A percentile compares a stretch with the other conserved stretches of the same genome.
Evolutionary conservation across 176 grass and related monocot species (phyloP).

Genomic region (Miscanthus lutarioriparius): DNA sequence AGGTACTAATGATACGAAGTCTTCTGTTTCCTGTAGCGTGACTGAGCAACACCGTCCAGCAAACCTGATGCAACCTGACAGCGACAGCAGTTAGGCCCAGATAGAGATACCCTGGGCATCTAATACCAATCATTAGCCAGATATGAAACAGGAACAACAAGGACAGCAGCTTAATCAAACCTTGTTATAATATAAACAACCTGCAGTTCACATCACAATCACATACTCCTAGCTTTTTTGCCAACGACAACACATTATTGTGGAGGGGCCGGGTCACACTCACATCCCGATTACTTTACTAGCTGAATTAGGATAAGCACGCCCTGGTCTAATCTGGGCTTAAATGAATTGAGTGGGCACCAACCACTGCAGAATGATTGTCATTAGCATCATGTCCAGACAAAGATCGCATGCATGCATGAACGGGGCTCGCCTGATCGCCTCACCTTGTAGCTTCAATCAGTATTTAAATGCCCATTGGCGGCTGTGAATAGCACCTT

Average conservation of each 20-base stretch:
- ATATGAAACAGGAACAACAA: conserved; percentile 5
- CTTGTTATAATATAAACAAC: background rate
- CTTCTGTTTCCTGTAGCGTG: background rate
- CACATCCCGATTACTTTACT: conserved; percentile 13
- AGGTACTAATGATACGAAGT: background rate
- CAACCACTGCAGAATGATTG: conserved; percentile 10
- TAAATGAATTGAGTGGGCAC: background rate
- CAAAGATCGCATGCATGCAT: conserved; percentile 19
- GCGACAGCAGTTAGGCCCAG: background rate
- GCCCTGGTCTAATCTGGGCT: background rate
- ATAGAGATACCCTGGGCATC: conserved; percentile 15
- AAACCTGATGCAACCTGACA: conserved; percentile 2
- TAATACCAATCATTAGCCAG: conserved; percentile 22
- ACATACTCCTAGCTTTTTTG: background rate
- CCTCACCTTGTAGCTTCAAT: background rate
- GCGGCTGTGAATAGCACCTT: background rate
- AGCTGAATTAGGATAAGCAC: background rate
- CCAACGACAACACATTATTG: background rate
- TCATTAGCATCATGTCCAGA: conserved; percentile 16
- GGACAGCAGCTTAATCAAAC: conserved; percentile 25
- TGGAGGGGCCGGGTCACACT: background rate
- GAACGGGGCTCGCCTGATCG: background rate
- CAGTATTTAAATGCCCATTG: background rate
- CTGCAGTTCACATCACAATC: background rate
- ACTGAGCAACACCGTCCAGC: background rate